These are phyloP conservation scores for Penicillium diatomitis DNA, from an alignment of 495 filamentous ascomycete genomes.

Conservation along the genomic window DNA sequence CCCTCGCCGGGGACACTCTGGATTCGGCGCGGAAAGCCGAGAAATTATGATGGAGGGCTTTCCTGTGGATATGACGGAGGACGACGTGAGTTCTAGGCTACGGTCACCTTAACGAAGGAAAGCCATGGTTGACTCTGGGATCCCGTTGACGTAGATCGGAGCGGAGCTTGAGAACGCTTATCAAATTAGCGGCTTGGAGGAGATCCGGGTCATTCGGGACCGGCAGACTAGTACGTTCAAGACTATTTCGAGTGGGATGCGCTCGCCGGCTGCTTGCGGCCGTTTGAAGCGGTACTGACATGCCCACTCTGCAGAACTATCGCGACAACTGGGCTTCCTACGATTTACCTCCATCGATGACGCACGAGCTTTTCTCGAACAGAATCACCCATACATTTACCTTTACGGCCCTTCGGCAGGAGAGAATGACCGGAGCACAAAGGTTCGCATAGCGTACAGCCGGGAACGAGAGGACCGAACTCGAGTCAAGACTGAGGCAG, in stretches of 20 bases:
- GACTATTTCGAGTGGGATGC: no score
- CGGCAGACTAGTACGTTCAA: constrained; percentile 50
- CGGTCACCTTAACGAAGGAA: no score
- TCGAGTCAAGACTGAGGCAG: constrained; percentile 49
- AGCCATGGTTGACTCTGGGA: no score
- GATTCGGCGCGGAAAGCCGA: constrained; percentile 43
- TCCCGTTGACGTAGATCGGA: constrained; percentile 41
- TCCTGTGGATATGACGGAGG: constrained; percentile 49
- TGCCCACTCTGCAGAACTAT: constrained; percentile 34
- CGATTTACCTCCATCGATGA: constrained; percentile 51
- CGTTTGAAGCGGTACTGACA: no score
- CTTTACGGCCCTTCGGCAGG: constrained; percentile 41
- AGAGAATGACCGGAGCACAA: constrained; percentile 44
- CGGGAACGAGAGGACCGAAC: constrained; percentile 48
- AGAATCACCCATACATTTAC: constrained; percentile 53
- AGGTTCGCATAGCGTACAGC: constrained; percentile 50
- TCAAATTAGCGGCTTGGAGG: constrained; percentile 49
- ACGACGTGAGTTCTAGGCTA: constrained; percentile 37
- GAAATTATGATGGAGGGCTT: constrained; percentile 57
- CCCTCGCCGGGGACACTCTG: constrained; percentile 31
- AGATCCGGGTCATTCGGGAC: constrained; percentile 58
- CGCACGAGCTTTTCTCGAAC: constrained; percentile 57
- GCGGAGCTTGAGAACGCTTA: constrained; percentile 52
- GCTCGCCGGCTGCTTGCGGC: no score
- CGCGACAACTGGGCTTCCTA: constrained; percentile 59